Evolutionary conservation across 108 stramenopile species (phyloP).

Genomic region (Pseudonitzschia pungens): DNA sequence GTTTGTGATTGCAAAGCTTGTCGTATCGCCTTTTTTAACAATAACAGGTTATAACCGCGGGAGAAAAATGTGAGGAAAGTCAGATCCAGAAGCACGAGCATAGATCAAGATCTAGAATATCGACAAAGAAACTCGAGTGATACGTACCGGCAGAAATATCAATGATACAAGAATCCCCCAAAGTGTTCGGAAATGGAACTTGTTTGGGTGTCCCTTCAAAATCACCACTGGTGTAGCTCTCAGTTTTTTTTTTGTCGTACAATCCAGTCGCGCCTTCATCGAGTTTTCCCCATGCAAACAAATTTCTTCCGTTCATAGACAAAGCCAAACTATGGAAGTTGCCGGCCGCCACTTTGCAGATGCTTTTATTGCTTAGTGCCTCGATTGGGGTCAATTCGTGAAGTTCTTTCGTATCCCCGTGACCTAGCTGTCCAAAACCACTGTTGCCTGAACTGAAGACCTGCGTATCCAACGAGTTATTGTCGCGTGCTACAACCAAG

Average conservation of each 20-base stretch:
- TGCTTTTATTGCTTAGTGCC: conserved; percentile 46
- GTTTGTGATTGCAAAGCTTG: conserved; percentile 64
- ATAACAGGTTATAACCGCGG: not conserved
- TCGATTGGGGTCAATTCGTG: conserved; percentile 40
- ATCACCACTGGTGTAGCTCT: not conserved
- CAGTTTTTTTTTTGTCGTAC: conserved; percentile 1
- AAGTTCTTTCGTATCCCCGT: conserved; percentile 52
- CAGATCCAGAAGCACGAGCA: not conserved
- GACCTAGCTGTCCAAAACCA: conserved; percentile 91
- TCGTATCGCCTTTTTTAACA: conserved; percentile 45
- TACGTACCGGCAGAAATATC: conserved; percentile 34
- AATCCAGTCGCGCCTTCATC: conserved; percentile 88
- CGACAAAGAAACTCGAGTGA: not conserved
- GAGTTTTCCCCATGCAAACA: conserved; percentile 80
- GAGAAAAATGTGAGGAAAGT: not conserved
- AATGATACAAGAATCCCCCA: conserved; percentile 5
- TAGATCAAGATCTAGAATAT: not conserved
- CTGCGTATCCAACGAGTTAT: conserved; percentile 15
- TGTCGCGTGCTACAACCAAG: conserved; percentile 67
- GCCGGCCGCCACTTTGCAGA: conserved; percentile 73
- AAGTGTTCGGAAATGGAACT: conserved; percentile 44
- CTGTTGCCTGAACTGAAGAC: conserved; percentile 86
- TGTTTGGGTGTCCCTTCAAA: conserved; percentile 37
- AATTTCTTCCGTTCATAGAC: conserved; percentile 45
- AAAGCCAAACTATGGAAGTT: conserved; percentile 73